Percentiles rank a stretch among this genome's conserved stretches.
phyloP scores from a whole-genome alignment of 306 rosid species.

The Macrotyloma uniflorum region DNA sequence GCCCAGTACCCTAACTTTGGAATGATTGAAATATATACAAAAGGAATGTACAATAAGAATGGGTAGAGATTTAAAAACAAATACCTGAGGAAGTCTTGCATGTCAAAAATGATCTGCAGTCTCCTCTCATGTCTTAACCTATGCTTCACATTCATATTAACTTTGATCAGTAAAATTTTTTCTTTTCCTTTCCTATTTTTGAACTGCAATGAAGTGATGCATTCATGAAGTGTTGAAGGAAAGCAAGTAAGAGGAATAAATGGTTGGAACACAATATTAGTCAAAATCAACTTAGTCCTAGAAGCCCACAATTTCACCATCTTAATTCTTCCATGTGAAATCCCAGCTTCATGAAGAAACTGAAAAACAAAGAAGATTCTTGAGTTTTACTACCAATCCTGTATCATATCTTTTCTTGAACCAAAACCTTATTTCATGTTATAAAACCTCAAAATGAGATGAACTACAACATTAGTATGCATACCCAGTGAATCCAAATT shows the following conservation, averaged over 20 bases:
- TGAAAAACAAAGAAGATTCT: constrained; percentile 1
- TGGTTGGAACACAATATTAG: background rate
- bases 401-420: background rate
- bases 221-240: constrained; percentile 20
- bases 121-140: background rate
- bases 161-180: constrained; percentile 20
- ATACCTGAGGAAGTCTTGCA: constrained; percentile 7
- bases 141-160: background rate
- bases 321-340: constrained; percentile 2
- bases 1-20: background rate
- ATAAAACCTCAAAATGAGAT: background rate
- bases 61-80: background rate
- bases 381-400: constrained; percentile 3
- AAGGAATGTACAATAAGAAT: constrained; percentile 1
- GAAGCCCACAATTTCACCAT: constrained; percentile 10
- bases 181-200: constrained; percentile 10
- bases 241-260: background rate
- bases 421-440: background rate
- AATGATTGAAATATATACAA: background rate
- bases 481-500: constrained; percentile 15
- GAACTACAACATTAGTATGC: constrained; percentile 10
- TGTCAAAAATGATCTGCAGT: background rate
- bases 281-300: constrained; percentile 21
- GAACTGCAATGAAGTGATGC: background rate
- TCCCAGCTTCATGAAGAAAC: constrained; percentile 18